phyloP scores from a whole-genome alignment of 2,329 filamentous ascomycete genomes.

The Cytospora leucostoma region DNA sequence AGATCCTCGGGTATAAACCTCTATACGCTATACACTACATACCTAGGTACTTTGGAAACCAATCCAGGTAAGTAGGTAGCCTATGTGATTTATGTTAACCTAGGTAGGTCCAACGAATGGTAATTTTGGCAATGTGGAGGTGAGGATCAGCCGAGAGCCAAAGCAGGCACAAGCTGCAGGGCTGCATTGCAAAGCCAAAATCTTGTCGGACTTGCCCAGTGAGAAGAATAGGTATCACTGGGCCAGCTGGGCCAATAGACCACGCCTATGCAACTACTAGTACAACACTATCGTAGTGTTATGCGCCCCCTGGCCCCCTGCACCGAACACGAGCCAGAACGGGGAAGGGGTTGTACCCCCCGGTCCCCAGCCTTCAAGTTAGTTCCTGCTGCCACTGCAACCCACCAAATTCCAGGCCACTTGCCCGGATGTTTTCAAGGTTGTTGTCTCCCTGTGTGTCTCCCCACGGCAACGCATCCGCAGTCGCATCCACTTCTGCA shows the following conservation, averaged over 20 bases:
- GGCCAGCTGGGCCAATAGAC: constrained; percentile 10
- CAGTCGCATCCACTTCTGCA: constrained; percentile 7
- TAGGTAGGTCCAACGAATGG: too few species aligned
- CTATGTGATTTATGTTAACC: too few species aligned
- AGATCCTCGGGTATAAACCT: too few species aligned
- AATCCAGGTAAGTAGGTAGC: too few species aligned
- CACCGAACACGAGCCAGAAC: constrained; percentile 4
- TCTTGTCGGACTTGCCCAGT: neutral
- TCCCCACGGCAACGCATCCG: constrained; percentile 23
- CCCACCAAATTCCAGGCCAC: constrained; percentile 9
- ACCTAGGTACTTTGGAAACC: too few species aligned
- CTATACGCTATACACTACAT: too few species aligned
- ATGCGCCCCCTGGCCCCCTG: neutral
- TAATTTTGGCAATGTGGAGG: constrained; percentile 1
- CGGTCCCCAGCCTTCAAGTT: constrained; percentile 11
- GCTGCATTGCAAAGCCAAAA: constrained; percentile 18
- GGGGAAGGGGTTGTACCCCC: constrained; percentile 9
- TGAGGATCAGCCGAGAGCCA: constrained; percentile 19
- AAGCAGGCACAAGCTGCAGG: constrained; percentile 11
- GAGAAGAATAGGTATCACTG: neutral
- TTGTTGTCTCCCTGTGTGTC: neutral
- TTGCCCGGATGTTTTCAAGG: constrained; percentile 1
- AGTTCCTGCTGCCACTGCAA: constrained; percentile 2
- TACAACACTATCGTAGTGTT: too few species aligned
- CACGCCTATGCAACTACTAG: neutral